Evolutionary conservation across 495 filamentous ascomycete species (phyloP).

Genomic region (Emericellopsis terricola): DNA sequence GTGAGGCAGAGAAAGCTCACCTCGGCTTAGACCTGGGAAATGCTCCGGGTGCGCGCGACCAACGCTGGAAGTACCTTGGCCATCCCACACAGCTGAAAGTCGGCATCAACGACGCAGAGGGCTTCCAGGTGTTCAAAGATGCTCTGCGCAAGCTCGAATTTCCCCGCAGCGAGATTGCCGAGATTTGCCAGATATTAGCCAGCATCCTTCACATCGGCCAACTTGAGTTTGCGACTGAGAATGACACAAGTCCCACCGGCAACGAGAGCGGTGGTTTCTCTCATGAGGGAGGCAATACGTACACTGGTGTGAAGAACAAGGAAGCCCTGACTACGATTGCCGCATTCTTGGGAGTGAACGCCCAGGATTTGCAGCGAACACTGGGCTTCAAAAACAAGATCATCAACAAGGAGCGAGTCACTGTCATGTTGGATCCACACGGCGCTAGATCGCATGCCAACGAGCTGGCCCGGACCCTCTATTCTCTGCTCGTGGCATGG

Average conservation of each 20-base stretch:
- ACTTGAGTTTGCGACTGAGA: constrained; percentile 69
- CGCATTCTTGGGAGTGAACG: constrained; percentile 73
- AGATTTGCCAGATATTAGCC: constrained; percentile 87
- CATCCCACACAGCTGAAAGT: constrained; percentile 94
- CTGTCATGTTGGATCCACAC: constrained; percentile 86
- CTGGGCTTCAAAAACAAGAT: constrained; percentile 93
- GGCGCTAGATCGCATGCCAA: constrained; percentile 85
- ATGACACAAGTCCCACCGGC: constrained; percentile 55
- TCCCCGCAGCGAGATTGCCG: constrained; percentile 79
- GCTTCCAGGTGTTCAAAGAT: constrained; percentile 95
- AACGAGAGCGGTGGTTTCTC: constrained; percentile 94
- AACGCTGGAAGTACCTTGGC: constrained; percentile 82
- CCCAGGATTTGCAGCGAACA: constrained; percentile 65
- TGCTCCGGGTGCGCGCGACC: constrained; percentile 36
- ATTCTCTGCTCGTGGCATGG: constrained; percentile 88
- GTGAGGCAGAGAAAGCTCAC: constrained; percentile 73
- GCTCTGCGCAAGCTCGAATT: constrained; percentile 89
- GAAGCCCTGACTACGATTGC: constrained; percentile 73
- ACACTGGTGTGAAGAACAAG: constrained; percentile 83
- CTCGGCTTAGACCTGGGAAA: constrained; percentile 57
- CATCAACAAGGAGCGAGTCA: constrained; percentile 83
- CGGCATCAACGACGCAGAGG: constrained; percentile 86
- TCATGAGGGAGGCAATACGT: constrained; percentile 74
- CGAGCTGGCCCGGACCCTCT: constrained; percentile 80
- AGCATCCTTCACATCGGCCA: constrained; percentile 89